A percentile compares a stretch with the other conserved stretches of the same genome.
phyloP scores from a whole-genome alignment of 192 early-diverging fungal genomes.

The Blastocladiella britannica region DNA sequence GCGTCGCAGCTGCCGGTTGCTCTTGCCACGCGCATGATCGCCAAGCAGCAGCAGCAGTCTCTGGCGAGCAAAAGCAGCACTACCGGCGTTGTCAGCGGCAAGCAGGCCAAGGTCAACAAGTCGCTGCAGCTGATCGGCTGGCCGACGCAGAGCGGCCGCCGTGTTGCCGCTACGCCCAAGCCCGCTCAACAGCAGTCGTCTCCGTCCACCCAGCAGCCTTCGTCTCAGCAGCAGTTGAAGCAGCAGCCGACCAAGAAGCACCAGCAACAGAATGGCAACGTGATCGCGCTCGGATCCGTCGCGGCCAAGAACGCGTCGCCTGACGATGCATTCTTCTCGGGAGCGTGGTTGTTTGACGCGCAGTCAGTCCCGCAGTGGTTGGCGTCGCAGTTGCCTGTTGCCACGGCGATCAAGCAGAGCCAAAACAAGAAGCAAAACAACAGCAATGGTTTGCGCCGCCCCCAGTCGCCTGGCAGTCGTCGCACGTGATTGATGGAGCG shows the following conservation, averaged over 20 bases:
- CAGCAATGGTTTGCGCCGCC: too few species aligned
- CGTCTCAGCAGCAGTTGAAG: neutral
- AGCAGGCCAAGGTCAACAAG: neutral
- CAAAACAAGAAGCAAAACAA: too few species aligned
- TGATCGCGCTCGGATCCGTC: neutral
- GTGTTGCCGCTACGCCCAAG: too few species aligned
- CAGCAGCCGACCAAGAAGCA: neutral
- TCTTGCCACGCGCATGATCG: too few species aligned
- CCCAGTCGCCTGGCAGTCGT: too few species aligned
- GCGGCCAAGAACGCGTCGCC: neutral
- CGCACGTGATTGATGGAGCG: too few species aligned
- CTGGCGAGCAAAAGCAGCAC: too few species aligned
- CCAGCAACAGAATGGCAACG: neutral
- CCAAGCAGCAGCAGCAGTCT: neutral
- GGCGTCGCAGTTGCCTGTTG: neutral
- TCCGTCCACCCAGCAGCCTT: neutral
- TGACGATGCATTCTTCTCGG: neutral
- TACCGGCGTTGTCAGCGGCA: too few species aligned
- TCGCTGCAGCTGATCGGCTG: too few species aligned
- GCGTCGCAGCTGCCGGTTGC: neutral
- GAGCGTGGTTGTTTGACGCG: neutral
- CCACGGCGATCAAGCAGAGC: neutral
- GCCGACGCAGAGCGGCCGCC: too few species aligned
- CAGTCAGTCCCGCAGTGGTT: neutral
- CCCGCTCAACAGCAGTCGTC: too few species aligned